These are phyloP conservation scores for Caloboletus firmus DNA, from an alignment of 1,284 basidiomycete genomes.

Conservation along the genomic window DNA sequence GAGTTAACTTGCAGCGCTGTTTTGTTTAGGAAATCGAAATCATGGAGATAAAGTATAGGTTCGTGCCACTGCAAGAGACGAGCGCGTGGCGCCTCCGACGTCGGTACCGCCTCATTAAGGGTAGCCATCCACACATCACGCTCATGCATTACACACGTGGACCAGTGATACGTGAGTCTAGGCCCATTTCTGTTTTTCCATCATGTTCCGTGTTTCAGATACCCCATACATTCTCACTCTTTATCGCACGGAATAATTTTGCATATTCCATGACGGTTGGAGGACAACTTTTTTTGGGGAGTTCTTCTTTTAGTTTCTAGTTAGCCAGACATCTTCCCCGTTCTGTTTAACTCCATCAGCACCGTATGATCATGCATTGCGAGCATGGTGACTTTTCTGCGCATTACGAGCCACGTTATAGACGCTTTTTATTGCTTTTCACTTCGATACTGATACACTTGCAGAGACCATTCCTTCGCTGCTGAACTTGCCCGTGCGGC, in stretches of 20 bases:
- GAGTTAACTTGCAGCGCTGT: not conserved
- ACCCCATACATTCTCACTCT: slow-evolving; percentile 5
- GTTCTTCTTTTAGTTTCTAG: not conserved
- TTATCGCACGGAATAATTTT: slow-evolving; percentile 12
- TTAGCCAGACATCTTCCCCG: not conserved
- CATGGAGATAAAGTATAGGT: slow-evolving; percentile 68
- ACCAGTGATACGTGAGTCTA: slow-evolving; percentile 54
- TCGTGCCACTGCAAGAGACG: slow-evolving; percentile 63
- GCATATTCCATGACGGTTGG: slow-evolving; percentile 2
- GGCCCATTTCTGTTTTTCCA: slow-evolving; percentile 3
- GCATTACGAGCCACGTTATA: not conserved
- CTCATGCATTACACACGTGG: slow-evolving; percentile 74
- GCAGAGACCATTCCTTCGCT: slow-evolving; percentile 58
- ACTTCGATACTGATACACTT: slow-evolving; percentile 8
- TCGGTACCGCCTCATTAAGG: slow-evolving; percentile 67
- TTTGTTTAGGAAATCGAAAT: slow-evolving; percentile 67
- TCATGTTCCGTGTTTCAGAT: slow-evolving; percentile 16
- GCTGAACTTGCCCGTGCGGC: slow-evolving; percentile 58
- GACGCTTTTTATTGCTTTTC: not conserved
- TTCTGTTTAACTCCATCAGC: not conserved
- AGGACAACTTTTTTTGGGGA: not conserved
- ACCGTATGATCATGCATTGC: not conserved
- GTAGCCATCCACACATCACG: slow-evolving; percentile 65
- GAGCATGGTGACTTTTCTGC: not conserved
- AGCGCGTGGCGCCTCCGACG: slow-evolving; percentile 63